Percentiles rank a stretch among this genome's conserved stretches.
phyloP scores from a whole-genome alignment of 148 eudicot genomes.

The Vaccinium corymbosum region DNA sequence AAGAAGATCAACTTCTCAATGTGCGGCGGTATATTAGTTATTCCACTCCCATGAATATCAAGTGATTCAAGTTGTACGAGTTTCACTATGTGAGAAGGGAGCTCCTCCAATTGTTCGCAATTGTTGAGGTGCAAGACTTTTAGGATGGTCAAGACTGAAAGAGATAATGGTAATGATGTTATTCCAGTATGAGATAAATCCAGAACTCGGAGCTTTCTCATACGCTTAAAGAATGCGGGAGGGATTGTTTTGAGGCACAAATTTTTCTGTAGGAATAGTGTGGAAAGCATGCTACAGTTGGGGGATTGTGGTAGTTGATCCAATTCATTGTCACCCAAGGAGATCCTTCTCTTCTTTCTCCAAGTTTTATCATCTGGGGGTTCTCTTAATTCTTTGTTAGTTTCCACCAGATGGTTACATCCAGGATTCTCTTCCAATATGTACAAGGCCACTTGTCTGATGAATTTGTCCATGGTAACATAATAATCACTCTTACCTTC shows the following conservation, averaged over 20 bases:
- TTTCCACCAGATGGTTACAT: neutral
- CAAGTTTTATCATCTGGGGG: neutral
- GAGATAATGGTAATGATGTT: conserved; percentile 13
- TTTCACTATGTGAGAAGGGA: conserved; percentile 7
- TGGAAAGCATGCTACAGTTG: conserved; percentile 16
- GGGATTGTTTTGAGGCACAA: neutral
- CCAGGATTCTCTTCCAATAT: neutral
- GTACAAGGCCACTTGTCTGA: conserved; percentile 13
- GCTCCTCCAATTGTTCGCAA: conserved; percentile 13
- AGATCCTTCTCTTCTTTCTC: conserved; percentile 15
- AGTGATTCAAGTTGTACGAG: conserved; percentile 18
- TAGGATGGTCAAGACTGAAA: neutral
- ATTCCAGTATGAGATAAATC: conserved; percentile 21
- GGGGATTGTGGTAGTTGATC: conserved; percentile 13
- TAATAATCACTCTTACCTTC: neutral
- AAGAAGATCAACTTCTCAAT: neutral
- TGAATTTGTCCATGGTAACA: conserved; percentile 18
- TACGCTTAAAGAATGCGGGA: conserved; percentile 13
- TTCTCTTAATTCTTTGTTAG: neutral
- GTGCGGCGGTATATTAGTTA: conserved; percentile 1
- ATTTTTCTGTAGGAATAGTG: conserved; percentile 20
- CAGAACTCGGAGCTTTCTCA: conserved; percentile 15
- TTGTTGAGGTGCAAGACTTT: conserved; percentile 20
- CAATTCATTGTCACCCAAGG: conserved; percentile 8
- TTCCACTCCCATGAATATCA: conserved; percentile 22